Evolutionary conservation across 495 filamentous ascomycete species (phyloP).

Genomic region (Penicillium cosmopolitanum): DNA sequence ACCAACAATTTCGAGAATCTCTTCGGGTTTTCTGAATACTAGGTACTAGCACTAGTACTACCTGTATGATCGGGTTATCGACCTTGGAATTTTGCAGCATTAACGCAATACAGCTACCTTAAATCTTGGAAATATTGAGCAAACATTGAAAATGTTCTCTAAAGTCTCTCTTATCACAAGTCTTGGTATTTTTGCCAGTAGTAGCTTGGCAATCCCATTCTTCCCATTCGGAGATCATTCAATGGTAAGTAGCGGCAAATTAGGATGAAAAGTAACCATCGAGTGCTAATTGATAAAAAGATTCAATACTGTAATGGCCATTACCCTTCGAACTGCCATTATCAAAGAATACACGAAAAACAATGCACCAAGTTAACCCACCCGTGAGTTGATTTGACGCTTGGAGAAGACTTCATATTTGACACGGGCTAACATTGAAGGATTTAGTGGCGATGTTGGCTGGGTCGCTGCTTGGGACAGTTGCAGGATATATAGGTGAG

Average conservation of each 20-base stretch:
- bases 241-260: neutral
- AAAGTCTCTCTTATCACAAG: neutral
- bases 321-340: slow-evolving; percentile 5
- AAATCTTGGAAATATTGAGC: too few species aligned
- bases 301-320: slow-evolving; percentile 7
- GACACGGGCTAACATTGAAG: neutral
- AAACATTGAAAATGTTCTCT: neutral
- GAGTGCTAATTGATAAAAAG: neutral
- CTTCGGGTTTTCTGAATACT: too few species aligned
- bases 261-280: too few species aligned
- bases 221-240: slow-evolving; percentile 1
- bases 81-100: too few species aligned
- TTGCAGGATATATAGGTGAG: slow-evolving; percentile 3
- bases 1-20: too few species aligned
- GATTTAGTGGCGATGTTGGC: slow-evolving; percentile 1
- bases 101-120: too few species aligned
- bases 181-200: neutral
- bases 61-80: too few species aligned
- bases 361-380: slow-evolving; percentile 4
- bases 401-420: neutral
- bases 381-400: neutral
- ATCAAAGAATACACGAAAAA: slow-evolving; percentile 1
- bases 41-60: too few species aligned
- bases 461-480: slow-evolving; percentile 4
- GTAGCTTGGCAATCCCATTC: neutral